phyloP scores from a whole-genome alignment of 2,329 filamentous ascomycete genomes.

The Tolypocladium amazonense region DNA sequence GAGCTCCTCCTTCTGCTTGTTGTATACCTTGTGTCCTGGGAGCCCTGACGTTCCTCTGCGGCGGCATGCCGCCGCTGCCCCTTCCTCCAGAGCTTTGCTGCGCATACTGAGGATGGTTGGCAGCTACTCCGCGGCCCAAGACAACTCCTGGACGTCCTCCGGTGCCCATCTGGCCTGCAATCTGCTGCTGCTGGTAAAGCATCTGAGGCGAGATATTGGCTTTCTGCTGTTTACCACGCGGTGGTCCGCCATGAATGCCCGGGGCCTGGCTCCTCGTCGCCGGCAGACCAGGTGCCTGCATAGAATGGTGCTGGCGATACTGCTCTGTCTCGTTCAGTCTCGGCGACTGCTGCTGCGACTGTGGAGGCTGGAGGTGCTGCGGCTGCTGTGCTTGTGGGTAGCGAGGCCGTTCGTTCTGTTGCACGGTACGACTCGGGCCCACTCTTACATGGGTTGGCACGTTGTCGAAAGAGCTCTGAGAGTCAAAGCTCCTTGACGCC shows the following conservation, averaged over 20 bases:
- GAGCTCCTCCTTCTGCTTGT: neutral
- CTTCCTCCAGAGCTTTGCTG: conserved; percentile 6
- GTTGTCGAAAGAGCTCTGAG: conserved; percentile 5
- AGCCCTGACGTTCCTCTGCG: conserved; percentile 2
- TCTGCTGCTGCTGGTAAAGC: conserved; percentile 8
- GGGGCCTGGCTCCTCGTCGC: conserved; percentile 3
- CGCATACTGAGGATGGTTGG: conserved; percentile 7
- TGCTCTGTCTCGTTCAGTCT: conserved; percentile 2
- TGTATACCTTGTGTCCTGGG: conserved; percentile 5
- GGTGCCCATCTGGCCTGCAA: conserved; percentile 8
- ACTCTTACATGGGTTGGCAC: conserved; percentile 1
- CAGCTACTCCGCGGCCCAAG: conserved; percentile 5
- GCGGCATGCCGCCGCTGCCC: conserved; percentile 1
- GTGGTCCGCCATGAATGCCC: conserved; percentile 2
- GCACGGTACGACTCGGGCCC: conserved; percentile 4
- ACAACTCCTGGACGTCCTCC: conserved; percentile 1
- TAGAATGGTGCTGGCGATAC: neutral
- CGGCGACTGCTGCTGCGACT: conserved; percentile 4
- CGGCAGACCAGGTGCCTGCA: neutral
- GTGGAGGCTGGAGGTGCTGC: conserved; percentile 1
- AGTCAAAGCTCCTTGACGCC: conserved; percentile 7
- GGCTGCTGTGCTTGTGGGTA: conserved; percentile 8
- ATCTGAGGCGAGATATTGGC: conserved; percentile 3
- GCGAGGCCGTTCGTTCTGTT: conserved; percentile 4
- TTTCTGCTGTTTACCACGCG: neutral